phyloP scores from a whole-genome alignment of 2,329 filamentous ascomycete genomes.

The Elsinoe arachidis region DNA sequence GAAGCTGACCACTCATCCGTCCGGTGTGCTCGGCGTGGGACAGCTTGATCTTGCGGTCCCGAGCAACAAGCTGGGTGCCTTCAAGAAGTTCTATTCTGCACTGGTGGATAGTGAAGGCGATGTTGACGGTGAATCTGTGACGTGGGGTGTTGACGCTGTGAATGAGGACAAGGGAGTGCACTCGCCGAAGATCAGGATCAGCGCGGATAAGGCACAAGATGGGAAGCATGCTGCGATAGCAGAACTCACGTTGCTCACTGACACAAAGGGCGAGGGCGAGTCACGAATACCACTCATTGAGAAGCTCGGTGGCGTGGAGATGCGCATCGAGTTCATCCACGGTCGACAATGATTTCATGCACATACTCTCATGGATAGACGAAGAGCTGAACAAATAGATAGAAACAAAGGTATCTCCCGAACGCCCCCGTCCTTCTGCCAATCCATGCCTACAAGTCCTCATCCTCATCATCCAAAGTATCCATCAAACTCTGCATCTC shows the following conservation, averaged over 20 bases:
- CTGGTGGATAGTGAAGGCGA: background rate
- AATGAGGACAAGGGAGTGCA: background rate
- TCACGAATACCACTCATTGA: background rate
- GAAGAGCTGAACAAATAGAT: background rate
- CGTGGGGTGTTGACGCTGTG: background rate
- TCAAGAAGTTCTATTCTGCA: conserved; percentile 1
- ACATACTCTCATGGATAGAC: background rate
- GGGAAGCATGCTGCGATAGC: background rate
- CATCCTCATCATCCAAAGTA: conserved; percentile 17
- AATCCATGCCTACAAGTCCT: conserved; percentile 12
- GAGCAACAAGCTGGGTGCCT: background rate
- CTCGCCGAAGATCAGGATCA: background rate
- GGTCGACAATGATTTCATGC: background rate
- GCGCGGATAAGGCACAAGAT: background rate
- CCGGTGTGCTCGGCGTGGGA: conserved; percentile 43
- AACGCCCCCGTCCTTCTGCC: background rate
- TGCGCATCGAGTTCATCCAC: background rate
- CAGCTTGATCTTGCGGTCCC: background rate
- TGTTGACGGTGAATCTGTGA: background rate
- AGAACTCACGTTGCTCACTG: background rate
- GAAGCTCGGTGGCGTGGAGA: background rate
- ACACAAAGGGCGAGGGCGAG: background rate
- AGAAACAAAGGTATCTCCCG: conserved; percentile 8
- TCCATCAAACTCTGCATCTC: conserved; percentile 18
- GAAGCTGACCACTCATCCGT: conserved; percentile 40